phyloP scores from a whole-genome alignment of 257 asterid species.

The Solanum raphanifolium region DNA sequence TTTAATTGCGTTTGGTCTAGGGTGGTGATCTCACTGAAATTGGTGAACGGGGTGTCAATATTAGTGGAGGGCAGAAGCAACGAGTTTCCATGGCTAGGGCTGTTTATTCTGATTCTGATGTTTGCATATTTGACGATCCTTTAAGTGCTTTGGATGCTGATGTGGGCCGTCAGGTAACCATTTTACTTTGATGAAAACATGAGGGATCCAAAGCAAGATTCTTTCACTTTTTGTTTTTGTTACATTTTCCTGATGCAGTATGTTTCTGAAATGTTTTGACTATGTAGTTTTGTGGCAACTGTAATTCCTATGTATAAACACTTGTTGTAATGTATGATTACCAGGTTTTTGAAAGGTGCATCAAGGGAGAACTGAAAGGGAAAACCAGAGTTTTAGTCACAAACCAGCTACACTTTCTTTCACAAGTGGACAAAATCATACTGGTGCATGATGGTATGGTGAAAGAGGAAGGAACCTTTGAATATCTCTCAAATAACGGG shows the following conservation, averaged over 20 bases:
- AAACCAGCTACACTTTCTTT: constrained; percentile 90
- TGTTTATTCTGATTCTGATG: constrained; percentile 89
- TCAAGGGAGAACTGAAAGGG: constrained; percentile 73
- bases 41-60: constrained; percentile 98
- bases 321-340: neutral
- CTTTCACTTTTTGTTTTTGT: neutral
- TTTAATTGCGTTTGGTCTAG: constrained; percentile 22
- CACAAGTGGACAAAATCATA: constrained; percentile 87
- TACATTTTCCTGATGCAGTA: neutral
- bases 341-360: constrained; percentile 88
- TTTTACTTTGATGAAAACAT: neutral
- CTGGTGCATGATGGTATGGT: constrained; percentile 89
- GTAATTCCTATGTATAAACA: neutral
- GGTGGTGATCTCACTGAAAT: constrained; percentile 99
- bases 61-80: constrained; percentile 99
- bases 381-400: constrained; percentile 94
- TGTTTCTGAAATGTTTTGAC: neutral
- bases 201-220: neutral
- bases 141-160: constrained; percentile 98
- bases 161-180: constrained; percentile 85
- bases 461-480: constrained; percentile 97
- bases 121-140: constrained; percentile 89
- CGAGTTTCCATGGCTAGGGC: constrained; percentile 99
- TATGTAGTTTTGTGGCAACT: neutral
- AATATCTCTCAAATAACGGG: constrained; percentile 82